A percentile compares a stretch with the other conserved stretches of the same genome.
These are phyloP conservation scores for Pseudogymnoascus sp. DNA, from an alignment of 2,329 filamentous ascomycete species.

Conservation along the genomic window DNA sequence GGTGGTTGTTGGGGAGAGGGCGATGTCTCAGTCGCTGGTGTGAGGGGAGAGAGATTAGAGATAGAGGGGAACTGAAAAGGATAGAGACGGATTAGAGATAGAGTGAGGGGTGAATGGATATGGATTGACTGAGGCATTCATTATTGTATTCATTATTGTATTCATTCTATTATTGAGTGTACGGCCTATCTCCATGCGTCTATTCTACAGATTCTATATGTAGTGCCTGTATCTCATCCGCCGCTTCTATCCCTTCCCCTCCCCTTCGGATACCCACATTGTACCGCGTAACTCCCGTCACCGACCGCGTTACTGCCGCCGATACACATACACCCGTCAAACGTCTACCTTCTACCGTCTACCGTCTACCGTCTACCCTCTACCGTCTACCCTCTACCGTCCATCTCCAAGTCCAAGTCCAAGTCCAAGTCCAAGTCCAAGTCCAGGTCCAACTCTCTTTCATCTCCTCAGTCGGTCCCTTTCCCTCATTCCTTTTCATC, in stretches of 20 bases:
- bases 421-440: too few relatives aligned
- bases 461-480: too few relatives aligned
- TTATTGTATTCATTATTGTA: too few relatives aligned
- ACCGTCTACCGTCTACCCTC: too few relatives aligned
- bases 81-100: background rate
- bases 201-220: background rate
- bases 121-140: background rate
- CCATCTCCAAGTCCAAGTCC: too few relatives aligned
- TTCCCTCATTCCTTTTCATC: too few relatives aligned
- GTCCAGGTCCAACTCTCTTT: too few relatives aligned
- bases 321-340: background rate
- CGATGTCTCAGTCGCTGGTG: background rate
- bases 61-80: background rate
- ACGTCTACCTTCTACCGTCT: too few relatives aligned
- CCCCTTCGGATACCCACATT: background rate
- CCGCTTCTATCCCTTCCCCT: background rate
- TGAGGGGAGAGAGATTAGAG: background rate
- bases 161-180: background rate
- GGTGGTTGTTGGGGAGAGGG: background rate
- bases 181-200: background rate
- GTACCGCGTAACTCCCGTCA: background rate
- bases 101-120: background rate
- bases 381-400: too few relatives aligned
- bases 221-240: background rate
- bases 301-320: background rate